Conservation (phyloP, 352 stramenopile genomes). For the Pythium rishiriense region DNA sequence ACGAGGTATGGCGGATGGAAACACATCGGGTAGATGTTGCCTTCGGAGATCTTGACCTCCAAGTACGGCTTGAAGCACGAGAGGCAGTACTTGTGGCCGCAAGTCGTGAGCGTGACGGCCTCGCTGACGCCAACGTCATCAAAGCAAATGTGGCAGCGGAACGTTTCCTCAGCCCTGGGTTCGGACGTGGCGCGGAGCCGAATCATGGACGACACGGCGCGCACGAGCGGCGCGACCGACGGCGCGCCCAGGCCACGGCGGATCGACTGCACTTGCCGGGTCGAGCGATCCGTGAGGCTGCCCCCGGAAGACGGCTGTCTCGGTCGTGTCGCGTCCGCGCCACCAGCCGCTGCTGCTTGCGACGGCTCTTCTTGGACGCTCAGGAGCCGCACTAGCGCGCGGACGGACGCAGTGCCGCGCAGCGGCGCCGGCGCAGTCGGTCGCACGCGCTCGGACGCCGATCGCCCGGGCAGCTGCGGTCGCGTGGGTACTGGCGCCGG, state of each 20-base stretch:
- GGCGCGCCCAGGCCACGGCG: neutral
- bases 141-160: conserved; percentile 75
- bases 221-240: conserved; percentile 6
- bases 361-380: neutral
- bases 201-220: conserved; percentile 7
- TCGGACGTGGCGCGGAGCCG: neutral
- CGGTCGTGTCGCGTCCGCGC: neutral
- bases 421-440: neutral
- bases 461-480: neutral
- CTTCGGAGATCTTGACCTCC: conserved; percentile 68
- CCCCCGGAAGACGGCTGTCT: neutral
- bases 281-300: neutral
- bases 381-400: neutral
- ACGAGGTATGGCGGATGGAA: conserved; percentile 37
- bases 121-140: conserved; percentile 44
- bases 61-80: conserved; percentile 61
- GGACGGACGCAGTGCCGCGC: neutral
- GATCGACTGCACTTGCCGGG: neutral
- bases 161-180: conserved; percentile 40
- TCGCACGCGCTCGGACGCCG: neutral
- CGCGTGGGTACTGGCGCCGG: neutral
- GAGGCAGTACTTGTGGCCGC: conserved; percentile 57
- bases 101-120: conserved; percentile 43
- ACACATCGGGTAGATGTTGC: conserved; percentile 68
- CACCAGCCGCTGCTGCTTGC: neutral